Conservation (phyloP, 2,329 filamentous ascomycete genomes). For the Sphaceloma murrayae region DNA sequence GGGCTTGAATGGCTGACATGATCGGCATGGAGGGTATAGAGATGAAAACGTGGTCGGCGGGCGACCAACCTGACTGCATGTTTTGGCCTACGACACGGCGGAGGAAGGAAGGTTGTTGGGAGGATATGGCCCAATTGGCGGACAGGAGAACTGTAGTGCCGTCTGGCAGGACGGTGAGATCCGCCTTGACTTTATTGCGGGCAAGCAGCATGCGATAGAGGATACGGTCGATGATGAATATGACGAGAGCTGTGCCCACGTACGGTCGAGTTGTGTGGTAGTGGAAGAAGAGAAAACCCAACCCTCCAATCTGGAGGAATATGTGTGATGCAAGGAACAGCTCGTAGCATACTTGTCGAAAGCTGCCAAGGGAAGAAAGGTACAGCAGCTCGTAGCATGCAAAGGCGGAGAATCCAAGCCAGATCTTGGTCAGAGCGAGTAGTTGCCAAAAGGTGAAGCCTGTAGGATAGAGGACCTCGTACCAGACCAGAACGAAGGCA, state of each 20-base stretch:
- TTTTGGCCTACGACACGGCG: slow-evolving; percentile 18
- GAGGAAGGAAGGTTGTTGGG: slow-evolving; percentile 8
- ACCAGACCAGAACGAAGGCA: slow-evolving; percentile 49
- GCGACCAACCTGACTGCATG: slow-evolving; percentile 46
- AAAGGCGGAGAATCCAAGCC: slow-evolving; percentile 48
- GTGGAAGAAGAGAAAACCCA: slow-evolving; percentile 52
- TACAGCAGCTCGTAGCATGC: slow-evolving; percentile 52
- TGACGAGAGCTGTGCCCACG: slow-evolving; percentile 43
- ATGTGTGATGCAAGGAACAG: slow-evolving; percentile 52
- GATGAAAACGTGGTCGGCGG: slow-evolving; percentile 56
- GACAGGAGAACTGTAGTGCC: slow-evolving; percentile 45
- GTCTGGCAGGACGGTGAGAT: slow-evolving; percentile 47
- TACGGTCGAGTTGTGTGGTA: slow-evolving; percentile 45
- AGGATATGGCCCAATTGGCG: slow-evolving; percentile 34
- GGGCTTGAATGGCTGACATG: slow-evolving; percentile 48
- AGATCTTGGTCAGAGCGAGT: slow-evolving; percentile 43
- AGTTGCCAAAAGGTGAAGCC: slow-evolving; percentile 39
- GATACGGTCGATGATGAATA: slow-evolving; percentile 50
- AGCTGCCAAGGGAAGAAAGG: slow-evolving; percentile 50
- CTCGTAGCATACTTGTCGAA: slow-evolving; percentile 54
- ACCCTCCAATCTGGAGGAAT: slow-evolving; percentile 45
- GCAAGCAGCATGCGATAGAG: slow-evolving; percentile 49
- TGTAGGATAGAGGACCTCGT: slow-evolving; percentile 39
- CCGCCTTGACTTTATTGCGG: slow-evolving; percentile 39
- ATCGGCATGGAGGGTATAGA: slow-evolving; percentile 47